Evolutionary conservation across 495 filamentous ascomycete genomes (phyloP).

Genomic region (Hypoxylon fragiforme): DNA sequence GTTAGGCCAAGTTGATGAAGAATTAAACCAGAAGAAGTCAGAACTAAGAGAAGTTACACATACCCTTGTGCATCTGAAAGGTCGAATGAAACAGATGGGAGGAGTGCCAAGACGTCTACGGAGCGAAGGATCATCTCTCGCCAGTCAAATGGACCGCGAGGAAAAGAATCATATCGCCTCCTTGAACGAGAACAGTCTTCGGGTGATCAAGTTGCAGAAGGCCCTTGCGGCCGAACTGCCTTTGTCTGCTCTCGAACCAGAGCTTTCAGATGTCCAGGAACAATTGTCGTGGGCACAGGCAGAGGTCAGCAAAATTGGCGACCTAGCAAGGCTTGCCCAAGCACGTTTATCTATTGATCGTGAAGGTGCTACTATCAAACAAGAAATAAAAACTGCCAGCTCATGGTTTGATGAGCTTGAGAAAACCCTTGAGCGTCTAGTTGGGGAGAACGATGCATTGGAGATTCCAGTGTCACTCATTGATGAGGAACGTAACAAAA

Average conservation of each 20-base stretch:
- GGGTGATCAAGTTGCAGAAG: background rate
- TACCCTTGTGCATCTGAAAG: conserved; percentile 7
- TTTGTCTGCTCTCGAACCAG: conserved; percentile 8
- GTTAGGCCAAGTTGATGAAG: conserved; percentile 27
- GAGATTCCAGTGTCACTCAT: conserved; percentile 1
- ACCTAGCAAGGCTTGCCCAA: conserved; percentile 3
- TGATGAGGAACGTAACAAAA: background rate
- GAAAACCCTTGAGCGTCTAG: conserved; percentile 4
- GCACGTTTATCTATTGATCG: conserved; percentile 8
- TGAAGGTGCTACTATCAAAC: background rate
- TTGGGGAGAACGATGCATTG: conserved; percentile 9
- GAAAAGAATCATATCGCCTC: background rate
- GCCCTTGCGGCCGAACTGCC: background rate
- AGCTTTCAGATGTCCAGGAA: conserved; percentile 3
- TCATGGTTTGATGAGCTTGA: background rate
- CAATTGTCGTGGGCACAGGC: background rate
- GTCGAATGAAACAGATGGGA: conserved; percentile 3
- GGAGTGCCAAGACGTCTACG: conserved; percentile 5
- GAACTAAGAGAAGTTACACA: conserved; percentile 5
- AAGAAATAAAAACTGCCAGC: background rate
- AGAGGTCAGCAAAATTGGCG: conserved; percentile 1
- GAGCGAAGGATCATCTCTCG: background rate
- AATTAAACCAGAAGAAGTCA: conserved; percentile 7
- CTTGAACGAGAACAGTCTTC: background rate
- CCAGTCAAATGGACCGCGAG: background rate